A percentile compares a stretch with the other conserved stretches of the same genome.
Conservation (phyloP, 257 asterid species). For the Thymus mandschuricus region DNA sequence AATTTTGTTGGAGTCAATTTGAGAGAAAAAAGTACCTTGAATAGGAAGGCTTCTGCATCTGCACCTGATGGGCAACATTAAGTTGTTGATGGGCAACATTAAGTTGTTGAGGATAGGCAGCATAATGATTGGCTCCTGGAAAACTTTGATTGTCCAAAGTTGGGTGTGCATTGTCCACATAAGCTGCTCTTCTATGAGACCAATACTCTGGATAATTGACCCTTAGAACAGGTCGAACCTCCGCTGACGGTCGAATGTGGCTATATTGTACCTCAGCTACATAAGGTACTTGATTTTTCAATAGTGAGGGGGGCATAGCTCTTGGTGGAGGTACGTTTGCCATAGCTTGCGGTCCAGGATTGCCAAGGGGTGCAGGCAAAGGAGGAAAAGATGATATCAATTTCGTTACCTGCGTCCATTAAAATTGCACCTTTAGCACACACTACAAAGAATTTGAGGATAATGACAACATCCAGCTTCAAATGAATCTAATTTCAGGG, state of each 20-base stretch:
- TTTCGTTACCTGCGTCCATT: slow-evolving; percentile 49
- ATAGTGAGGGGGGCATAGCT: slow-evolving; percentile 36
- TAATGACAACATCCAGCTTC: slow-evolving; percentile 6
- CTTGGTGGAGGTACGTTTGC: slow-evolving; percentile 33
- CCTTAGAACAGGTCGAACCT: slow-evolving; percentile 30
- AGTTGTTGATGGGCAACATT: slow-evolving; percentile 27
- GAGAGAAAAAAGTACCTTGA: slow-evolving; percentile 42
- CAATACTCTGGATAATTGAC: slow-evolving; percentile 38
- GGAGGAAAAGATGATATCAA: slow-evolving; percentile 61
- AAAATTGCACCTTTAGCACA: slow-evolving; percentile 16
- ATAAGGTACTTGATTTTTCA: slow-evolving; percentile 38
- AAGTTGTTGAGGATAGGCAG: slow-evolving; percentile 33
- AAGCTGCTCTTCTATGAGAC: slow-evolving; percentile 38
- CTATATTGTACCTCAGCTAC: slow-evolving; percentile 33
- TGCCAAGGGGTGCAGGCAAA: slow-evolving; percentile 38
- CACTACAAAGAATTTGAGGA: slow-evolving; percentile 12
- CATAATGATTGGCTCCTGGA: slow-evolving; percentile 30
- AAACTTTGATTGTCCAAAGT: slow-evolving; percentile 35
- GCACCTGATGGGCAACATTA: slow-evolving; percentile 19
- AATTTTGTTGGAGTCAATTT: not conserved
- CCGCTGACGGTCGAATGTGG: slow-evolving; percentile 29
- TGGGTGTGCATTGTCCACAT: slow-evolving; percentile 33
- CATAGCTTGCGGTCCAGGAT: slow-evolving; percentile 28
- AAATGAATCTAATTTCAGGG: slow-evolving; percentile 11
- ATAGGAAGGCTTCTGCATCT: slow-evolving; percentile 39